These are phyloP conservation scores for Stemphylium vesicarium DNA, from an alignment of 2,329 filamentous ascomycete species.

Conservation along the genomic window DNA sequence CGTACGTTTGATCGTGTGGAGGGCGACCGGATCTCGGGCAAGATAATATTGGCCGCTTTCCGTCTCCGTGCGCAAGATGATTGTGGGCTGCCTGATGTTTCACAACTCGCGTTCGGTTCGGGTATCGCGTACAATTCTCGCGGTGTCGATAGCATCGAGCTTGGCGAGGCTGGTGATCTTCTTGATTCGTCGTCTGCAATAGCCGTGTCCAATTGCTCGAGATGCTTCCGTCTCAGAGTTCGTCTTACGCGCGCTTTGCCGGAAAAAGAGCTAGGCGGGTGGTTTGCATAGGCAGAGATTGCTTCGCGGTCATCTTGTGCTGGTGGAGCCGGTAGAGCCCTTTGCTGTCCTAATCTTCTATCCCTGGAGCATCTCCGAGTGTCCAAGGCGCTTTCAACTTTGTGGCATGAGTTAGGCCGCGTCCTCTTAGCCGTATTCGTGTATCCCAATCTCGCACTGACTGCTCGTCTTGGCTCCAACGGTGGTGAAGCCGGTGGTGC, in stretches of 20 bases:
- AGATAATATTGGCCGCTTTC: conserved; percentile 16
- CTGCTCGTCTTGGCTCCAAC: conserved; percentile 34
- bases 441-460: conserved; percentile 28
- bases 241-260: conserved; percentile 30
- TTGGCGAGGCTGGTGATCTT: conserved; percentile 31
- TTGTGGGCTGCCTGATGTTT: conserved; percentile 16
- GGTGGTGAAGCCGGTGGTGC: conserved; percentile 12
- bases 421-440: conserved; percentile 7
- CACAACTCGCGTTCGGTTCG: conserved; percentile 5
- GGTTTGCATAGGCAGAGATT: neutral
- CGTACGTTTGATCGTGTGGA: conserved; percentile 22
- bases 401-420: neutral
- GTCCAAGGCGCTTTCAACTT: neutral
- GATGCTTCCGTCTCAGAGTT: conserved; percentile 27
- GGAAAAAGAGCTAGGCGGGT: conserved; percentile 19
- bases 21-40: conserved; percentile 12
- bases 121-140: conserved; percentile 34
- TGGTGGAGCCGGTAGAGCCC: neutral
- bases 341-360: conserved; percentile 2
- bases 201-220: conserved; percentile 31
- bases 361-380: conserved; percentile 6
- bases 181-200: conserved; percentile 25
- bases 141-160: conserved; percentile 40
- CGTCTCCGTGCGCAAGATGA: conserved; percentile 9
- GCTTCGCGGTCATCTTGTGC: conserved; percentile 2